These are phyloP conservation scores for Austropuccinia psidii DNA, from an alignment of 1,284 basidiomycete species.

Conservation along the genomic window DNA sequence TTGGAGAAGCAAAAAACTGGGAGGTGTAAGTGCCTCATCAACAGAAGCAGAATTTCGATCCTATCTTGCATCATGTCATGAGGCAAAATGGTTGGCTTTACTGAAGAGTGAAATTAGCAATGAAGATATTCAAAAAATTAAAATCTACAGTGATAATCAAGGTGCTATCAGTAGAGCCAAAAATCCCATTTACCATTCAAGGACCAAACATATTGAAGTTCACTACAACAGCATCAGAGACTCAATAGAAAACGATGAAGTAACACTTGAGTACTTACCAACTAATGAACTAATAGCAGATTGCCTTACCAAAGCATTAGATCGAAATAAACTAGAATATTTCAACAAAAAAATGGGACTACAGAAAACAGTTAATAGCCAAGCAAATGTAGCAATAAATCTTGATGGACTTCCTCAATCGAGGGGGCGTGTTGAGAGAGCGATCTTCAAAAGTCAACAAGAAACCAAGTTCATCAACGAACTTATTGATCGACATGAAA, in stretches of 20 bases:
- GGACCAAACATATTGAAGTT: conserved; percentile 18
- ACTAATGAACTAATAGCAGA: background rate
- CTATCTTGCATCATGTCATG: background rate
- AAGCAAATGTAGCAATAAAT: too few relatives aligned
- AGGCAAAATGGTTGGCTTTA: background rate
- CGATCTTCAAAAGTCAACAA: too few relatives aligned
- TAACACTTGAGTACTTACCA: background rate
- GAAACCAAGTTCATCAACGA: too few relatives aligned
- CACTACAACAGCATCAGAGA: conserved; percentile 19
- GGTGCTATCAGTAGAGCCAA: conserved; percentile 10
- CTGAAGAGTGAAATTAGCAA: background rate
- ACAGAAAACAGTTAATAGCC: too few relatives aligned
- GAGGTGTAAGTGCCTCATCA: background rate
- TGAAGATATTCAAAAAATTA: background rate
- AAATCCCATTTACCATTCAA: conserved; percentile 29
- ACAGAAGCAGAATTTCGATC: conserved; percentile 9
- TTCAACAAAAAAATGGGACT: too few relatives aligned
- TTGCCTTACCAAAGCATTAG: conserved; percentile 6
- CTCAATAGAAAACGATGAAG: conserved; percentile 9
- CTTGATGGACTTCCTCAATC: too few relatives aligned
- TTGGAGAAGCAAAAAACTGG: conserved; percentile 13
- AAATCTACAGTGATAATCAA: conserved; percentile 7
- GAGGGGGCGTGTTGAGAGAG: too few relatives aligned
- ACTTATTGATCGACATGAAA: too few relatives aligned
- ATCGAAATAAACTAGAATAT: conserved; percentile 1